A percentile compares a stretch with the other conserved stretches of the same genome.
These are phyloP conservation scores for Phialemonium atrogriseum DNA, from an alignment of 2,329 filamentous ascomycete genomes.

Conservation along the genomic window DNA sequence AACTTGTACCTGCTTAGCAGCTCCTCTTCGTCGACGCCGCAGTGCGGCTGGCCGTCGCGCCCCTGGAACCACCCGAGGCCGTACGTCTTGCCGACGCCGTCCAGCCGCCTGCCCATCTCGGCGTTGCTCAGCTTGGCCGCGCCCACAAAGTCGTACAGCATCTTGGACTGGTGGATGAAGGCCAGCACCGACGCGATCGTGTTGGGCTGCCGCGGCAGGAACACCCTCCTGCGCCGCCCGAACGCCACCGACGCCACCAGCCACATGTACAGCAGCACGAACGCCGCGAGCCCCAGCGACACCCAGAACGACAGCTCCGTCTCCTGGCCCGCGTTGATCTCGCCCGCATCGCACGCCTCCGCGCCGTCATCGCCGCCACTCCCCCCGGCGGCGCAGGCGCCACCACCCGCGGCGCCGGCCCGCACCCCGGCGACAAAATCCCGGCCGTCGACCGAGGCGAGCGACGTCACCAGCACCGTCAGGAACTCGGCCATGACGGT, in stretches of 20 bases:
- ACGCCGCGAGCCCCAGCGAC: constrained; percentile 51
- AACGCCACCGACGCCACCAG: constrained; percentile 53
- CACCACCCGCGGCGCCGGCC: too few species aligned
- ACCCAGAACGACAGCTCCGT: constrained; percentile 57
- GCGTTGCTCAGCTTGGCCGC: constrained; percentile 54
- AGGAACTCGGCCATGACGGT: constrained; percentile 66
- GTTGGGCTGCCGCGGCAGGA: constrained; percentile 69
- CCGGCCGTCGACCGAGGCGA: constrained; percentile 55
- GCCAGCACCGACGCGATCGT: constrained; percentile 70
- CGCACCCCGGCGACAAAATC: constrained; percentile 40
- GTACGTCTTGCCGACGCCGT: constrained; percentile 56
- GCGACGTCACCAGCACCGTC: constrained; percentile 59
- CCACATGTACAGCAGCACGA: constrained; percentile 60
- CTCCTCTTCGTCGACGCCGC: constrained; percentile 71
- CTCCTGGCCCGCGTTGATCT: constrained; percentile 46
- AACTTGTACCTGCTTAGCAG: constrained; percentile 58
- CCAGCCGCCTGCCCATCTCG: constrained; percentile 54
- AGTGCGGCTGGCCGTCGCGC: constrained; percentile 64
- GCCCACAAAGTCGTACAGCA: constrained; percentile 68
- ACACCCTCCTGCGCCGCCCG: constrained; percentile 54
- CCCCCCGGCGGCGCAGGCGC: too few species aligned
- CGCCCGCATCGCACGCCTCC: constrained; percentile 7
- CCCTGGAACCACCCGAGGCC: constrained; percentile 71
- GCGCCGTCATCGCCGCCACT: constrained; percentile 12
- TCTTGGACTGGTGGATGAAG: constrained; percentile 73